A percentile compares a stretch with the other conserved stretches of the same genome.
These are phyloP conservation scores for Aquilaria sinensis DNA, from an alignment of 345 rosid genomes.

Conservation along the genomic window DNA sequence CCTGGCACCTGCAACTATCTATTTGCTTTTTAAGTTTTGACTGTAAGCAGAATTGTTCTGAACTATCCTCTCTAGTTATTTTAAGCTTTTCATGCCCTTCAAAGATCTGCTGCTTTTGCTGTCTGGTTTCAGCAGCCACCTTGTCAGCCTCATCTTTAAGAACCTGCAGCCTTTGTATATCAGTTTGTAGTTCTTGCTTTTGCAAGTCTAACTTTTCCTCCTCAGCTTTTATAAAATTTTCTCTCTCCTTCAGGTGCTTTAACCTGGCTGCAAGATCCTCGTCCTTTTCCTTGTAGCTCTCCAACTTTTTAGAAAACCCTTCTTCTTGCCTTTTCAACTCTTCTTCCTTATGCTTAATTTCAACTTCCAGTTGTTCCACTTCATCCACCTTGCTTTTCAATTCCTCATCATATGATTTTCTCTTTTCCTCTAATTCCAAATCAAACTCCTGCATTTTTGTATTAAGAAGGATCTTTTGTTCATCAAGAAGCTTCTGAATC, in stretches of 20 bases:
- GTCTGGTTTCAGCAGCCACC: slow-evolving; percentile 47
- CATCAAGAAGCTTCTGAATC: slow-evolving; percentile 60
- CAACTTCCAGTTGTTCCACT: slow-evolving; percentile 42
- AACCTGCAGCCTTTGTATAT: slow-evolving; percentile 41
- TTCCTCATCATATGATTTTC: slow-evolving; percentile 53
- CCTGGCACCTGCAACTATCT: slow-evolving; percentile 42
- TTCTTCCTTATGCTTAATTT: slow-evolving; percentile 48
- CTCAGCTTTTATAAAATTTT: slow-evolving; percentile 47
- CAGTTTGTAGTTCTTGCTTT: slow-evolving; percentile 40
- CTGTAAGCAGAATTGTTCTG: slow-evolving; percentile 50
- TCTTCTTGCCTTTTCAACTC: slow-evolving; percentile 50
- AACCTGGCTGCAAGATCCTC: slow-evolving; percentile 55
- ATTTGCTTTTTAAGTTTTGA: slow-evolving; percentile 60
- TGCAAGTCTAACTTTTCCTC: slow-evolving; percentile 56
- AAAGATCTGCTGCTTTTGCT: slow-evolving; percentile 45
- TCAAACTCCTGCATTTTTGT: slow-evolving; percentile 50
- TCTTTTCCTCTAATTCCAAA: slow-evolving; percentile 46
- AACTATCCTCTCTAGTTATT: slow-evolving; percentile 56
- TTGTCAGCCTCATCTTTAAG: slow-evolving; percentile 63
- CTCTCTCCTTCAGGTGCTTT: slow-evolving; percentile 50
- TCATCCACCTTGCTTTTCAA: slow-evolving; percentile 39
- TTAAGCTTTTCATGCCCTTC: slow-evolving; percentile 55
- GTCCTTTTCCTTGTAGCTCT: slow-evolving; percentile 64
- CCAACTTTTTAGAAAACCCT: slow-evolving; percentile 43
- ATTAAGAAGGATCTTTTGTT: slow-evolving; percentile 46